phyloP scores from a whole-genome alignment of 371 early-diverging fungal species.

The Globomyces sp. region DNA sequence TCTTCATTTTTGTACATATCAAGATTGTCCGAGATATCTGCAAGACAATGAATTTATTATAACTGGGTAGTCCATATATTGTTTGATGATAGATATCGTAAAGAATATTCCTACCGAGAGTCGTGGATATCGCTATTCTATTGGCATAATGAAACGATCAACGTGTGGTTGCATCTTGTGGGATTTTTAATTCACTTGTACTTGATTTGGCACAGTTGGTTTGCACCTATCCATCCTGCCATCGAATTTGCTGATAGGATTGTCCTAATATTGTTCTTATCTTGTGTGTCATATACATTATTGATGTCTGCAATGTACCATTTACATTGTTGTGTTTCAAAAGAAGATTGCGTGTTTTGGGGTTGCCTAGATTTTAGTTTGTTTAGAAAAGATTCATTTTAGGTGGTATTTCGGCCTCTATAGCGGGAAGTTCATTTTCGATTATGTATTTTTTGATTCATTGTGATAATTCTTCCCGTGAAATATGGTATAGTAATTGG shows the following conservation, averaged over 20 bases:
- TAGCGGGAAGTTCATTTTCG: constrained; percentile 22
- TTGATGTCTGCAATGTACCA: neutral
- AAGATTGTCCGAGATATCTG: constrained; percentile 17
- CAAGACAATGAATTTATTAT: constrained; percentile 21
- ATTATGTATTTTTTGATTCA: constrained; percentile 20
- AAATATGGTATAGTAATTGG: too few relatives aligned
- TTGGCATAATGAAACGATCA: constrained; percentile 35
- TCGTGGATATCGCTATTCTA: constrained; percentile 29
- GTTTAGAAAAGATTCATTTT: neutral
- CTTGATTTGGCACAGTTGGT: neutral
- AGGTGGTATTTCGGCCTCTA: constrained; percentile 33
- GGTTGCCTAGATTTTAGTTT: neutral
- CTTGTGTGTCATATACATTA: neutral
- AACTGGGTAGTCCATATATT: neutral
- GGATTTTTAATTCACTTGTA: neutral
- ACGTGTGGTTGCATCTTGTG: constrained; percentile 28
- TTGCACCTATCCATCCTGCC: neutral
- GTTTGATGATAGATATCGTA: constrained; percentile 20
- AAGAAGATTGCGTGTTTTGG: neutral
- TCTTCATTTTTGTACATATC: constrained; percentile 48
- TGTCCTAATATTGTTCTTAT: neutral
- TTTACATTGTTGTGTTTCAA: neutral
- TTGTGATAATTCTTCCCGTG: constrained; percentile 14
- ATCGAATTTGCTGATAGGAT: neutral
- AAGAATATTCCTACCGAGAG: constrained; percentile 23